Evolutionary conservation across 192 early-diverging fungal genomes (phyloP), one percentile per base, ranked within the genome.

Genomic region (Mortierella claussenii): DNA sequence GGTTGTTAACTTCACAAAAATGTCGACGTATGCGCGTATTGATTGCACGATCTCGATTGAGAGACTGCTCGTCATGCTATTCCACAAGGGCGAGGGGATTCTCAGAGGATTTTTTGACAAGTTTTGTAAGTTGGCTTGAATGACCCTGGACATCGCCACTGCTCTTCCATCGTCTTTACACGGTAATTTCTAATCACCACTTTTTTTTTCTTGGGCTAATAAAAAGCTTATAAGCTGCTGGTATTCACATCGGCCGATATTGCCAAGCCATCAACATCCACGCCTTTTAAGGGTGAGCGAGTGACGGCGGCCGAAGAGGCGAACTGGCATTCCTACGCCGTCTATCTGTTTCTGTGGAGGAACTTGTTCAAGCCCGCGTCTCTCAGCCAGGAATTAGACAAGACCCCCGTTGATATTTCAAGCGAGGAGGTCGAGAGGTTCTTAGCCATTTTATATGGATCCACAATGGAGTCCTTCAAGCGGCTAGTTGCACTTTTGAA

Each of bases 261-360:
- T 20, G 15, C 73, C 8, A 53, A 30, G 46, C 65, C 73, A 0
- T 20, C 1, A n/a, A n/a, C n/a, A 15, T 10, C 31, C 2, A 15
- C 20, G 10, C 15, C 33, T 3, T 27, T 42, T 45, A 55, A 42
- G 18, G 27, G 13, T 8, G 44, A 28, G 24, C 49, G 27, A 33
- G 55, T 17, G 30, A n/a, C 5, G 9, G 24, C 0, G 33, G 46
- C 21, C 18, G 54, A 69, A 12, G 65, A 78, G 8, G 24, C 40
- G 1, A 33, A 20, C 10, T 63, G 67, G 28, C 80, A 81, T 48
- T 82, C 81, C 0, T 88, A 87, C 45, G 74, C 85, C 11, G 82
- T 88, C 32, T 87, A 85, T 48, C 50, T 87, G 5, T 67, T 79
- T 51, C 84, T 91, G 33, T 92, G 90, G 92, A 55, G 81, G n/a